Evolutionary conservation across 495 filamentous ascomycete species (phyloP).

Genomic region (Podospora pseudopauciseta): DNA sequence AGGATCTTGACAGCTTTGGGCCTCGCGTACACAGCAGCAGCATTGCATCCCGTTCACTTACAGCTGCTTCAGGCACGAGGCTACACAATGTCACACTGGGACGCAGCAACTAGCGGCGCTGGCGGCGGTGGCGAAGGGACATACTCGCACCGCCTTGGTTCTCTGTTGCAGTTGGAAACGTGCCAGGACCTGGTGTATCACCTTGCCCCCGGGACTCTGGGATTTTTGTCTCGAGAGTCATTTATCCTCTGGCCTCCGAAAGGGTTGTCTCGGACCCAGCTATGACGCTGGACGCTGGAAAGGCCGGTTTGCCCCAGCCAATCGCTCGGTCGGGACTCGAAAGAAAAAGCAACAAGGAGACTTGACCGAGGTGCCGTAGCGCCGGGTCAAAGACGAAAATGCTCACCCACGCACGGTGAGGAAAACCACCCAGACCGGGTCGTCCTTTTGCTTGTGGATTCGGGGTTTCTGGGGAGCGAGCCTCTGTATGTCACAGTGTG

Average conservation of each 20-base stretch:
- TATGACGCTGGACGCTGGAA: not conserved
- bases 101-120: not conserved
- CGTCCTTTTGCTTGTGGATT: not conserved
- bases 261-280: not conserved
- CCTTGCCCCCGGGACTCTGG: not conserved
- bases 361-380: slow-evolving; percentile 3
- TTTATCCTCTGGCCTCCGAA: not conserved
- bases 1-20: not conserved
- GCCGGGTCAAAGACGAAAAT: slow-evolving; percentile 1
- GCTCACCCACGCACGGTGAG: not conserved
- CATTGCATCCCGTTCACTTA: not conserved
- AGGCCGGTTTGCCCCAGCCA: not conserved
- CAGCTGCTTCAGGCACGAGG: not conserved
- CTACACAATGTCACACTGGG: not conserved
- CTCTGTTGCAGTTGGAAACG: not conserved
- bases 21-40: not conserved
- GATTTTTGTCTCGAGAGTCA: not conserved
- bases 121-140: not conserved
- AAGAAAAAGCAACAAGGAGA: not conserved
- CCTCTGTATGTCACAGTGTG: not conserved
- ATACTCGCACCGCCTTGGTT: not conserved
- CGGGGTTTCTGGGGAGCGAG: not conserved
- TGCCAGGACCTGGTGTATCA: not conserved
- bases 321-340: not conserved
- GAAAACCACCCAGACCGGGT: not conserved